phyloP scores from a whole-genome alignment of 306 rosid genomes.

The Inga laurina region DNA sequence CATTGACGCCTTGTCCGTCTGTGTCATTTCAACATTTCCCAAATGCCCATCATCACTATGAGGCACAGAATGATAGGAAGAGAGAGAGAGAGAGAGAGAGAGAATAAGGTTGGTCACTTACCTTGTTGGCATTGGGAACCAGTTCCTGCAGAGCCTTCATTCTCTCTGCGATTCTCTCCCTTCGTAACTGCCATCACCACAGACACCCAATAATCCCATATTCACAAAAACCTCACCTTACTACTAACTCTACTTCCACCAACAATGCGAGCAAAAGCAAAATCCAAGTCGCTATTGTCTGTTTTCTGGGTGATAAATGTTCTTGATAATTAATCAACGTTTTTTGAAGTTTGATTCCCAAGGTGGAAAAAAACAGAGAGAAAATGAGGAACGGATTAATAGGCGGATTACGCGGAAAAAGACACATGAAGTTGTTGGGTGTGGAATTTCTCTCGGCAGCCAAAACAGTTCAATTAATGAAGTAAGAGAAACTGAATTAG shows the following conservation, averaged over 20 bases:
- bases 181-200: conserved; percentile 71
- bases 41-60: background rate
- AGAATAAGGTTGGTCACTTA: background rate
- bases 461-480: conserved; percentile 25
- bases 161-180: conserved; percentile 99
- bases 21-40: conserved; percentile 43
- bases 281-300: background rate
- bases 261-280: background rate
- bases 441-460: conserved; percentile 33
- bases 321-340: background rate
- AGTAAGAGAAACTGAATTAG: conserved; percentile 11
- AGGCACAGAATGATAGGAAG: background rate
- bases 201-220: background rate
- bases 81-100: background rate
- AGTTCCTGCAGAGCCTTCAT: conserved; percentile 97
- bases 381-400: background rate
- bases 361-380: background rate
- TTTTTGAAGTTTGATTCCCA: background rate
- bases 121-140: conserved; percentile 98
- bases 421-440: conserved; percentile 14
- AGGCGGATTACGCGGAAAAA: background rate
- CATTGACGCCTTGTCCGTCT: conserved; percentile 99
- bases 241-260: background rate
- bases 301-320: background rate
- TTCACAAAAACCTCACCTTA: background rate